A percentile compares a stretch with the other conserved stretches of the same genome.
These are phyloP conservation scores for Calamus simplicifolius DNA, from an alignment of 176 grass and related monocot species.

Conservation along the genomic window DNA sequence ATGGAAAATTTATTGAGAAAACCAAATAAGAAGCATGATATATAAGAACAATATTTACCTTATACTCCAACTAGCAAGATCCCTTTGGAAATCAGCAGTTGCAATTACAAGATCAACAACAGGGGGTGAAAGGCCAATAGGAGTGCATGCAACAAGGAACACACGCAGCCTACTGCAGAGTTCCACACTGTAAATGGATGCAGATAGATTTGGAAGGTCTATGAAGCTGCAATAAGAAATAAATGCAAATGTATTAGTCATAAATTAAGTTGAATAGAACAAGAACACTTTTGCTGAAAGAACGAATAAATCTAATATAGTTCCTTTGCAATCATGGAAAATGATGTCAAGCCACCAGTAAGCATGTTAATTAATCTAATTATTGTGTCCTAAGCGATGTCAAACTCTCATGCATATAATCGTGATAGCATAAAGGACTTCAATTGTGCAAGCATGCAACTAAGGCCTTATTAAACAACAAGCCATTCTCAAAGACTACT, in stretches of 20 bases:
- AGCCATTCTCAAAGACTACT: too few relatives aligned
- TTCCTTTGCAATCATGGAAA: too few relatives aligned
- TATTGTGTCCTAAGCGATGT: too few relatives aligned
- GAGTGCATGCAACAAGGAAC: slow-evolving; percentile 89
- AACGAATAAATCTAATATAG: too few relatives aligned
- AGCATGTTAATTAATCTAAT: too few relatives aligned
- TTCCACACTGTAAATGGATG: slow-evolving; percentile 78
- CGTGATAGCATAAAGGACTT: too few relatives aligned
- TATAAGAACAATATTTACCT: slow-evolving; percentile 40
- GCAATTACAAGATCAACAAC: slow-evolving; percentile 90
- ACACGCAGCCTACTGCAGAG: slow-evolving; percentile 73
- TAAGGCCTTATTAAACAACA: too few relatives aligned
- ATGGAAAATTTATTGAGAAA: background rate
- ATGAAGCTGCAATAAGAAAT: slow-evolving; percentile 58
- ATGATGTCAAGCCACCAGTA: too few relatives aligned
- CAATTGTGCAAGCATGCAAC: too few relatives aligned
- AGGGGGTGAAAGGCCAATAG: slow-evolving; percentile 68
- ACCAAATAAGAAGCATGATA: background rate
- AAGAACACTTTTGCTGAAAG: too few relatives aligned
- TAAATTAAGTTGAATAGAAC: background rate
- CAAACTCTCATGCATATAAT: too few relatives aligned
- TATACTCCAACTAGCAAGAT: slow-evolving; percentile 90
- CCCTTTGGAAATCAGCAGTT: slow-evolving; percentile 91
- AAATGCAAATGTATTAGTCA: slow-evolving; percentile 2
- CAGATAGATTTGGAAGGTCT: slow-evolving; percentile 74